Evolutionary conservation across 768 basidiomycete species (phyloP).

Genomic region (Trametes coccinea): DNA sequence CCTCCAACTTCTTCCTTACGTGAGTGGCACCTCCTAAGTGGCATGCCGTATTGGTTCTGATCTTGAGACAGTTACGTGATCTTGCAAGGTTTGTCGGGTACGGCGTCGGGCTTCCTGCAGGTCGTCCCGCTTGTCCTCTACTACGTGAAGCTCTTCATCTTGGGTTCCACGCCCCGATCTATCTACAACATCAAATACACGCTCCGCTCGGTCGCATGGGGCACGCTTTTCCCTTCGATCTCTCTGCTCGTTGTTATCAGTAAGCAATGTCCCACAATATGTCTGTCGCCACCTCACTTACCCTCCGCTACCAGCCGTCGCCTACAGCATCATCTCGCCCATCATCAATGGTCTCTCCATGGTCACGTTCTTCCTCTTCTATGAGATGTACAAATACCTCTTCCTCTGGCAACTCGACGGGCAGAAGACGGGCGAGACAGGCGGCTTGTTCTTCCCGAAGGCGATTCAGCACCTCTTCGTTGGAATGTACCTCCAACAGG

Average conservation of each 20-base stretch:
- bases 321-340: conserved; percentile 88
- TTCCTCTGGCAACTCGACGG: conserved; percentile 62
- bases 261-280: conserved; percentile 35
- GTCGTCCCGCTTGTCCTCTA: conserved; percentile 76
- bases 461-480: conserved; percentile 93
- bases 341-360: conserved; percentile 90
- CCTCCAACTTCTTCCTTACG: conserved; percentile 92
- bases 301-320: conserved; percentile 47
- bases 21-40: conserved; percentile 34
- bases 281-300: neutral
- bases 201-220: conserved; percentile 68
- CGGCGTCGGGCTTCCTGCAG: conserved; percentile 79
- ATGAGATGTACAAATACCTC: conserved; percentile 68
- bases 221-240: conserved; percentile 69
- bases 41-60: neutral
- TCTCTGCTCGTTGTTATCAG: conserved; percentile 85
- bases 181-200: conserved; percentile 83
- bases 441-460: conserved; percentile 93
- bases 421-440: conserved; percentile 70
- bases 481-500: conserved; percentile 87
- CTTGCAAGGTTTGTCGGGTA: conserved; percentile 77
- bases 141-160: conserved; percentile 85
- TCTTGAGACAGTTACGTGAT: conserved; percentile 62
- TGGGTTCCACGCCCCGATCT: conserved; percentile 87
- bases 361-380: conserved; percentile 81